These are phyloP conservation scores for Friedmanniomyces simplex DNA, from an alignment of 495 filamentous ascomycete genomes.

Conservation along the genomic window DNA sequence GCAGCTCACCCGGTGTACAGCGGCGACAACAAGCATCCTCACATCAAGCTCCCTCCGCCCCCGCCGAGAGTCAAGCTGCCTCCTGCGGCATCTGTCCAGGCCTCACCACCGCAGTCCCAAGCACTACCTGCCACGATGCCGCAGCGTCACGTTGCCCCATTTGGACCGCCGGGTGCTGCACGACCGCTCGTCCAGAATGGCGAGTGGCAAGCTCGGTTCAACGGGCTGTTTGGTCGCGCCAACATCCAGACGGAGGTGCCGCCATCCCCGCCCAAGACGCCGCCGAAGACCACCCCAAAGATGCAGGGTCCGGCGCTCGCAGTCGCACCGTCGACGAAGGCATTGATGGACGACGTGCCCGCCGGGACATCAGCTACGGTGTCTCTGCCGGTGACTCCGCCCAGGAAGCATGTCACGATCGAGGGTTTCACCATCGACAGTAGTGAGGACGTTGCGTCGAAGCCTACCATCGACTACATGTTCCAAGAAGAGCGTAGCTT, in stretches of 20 bases:
- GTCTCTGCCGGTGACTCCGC: slow-evolving; percentile 22
- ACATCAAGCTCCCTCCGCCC: slow-evolving; percentile 30
- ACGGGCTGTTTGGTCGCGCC: slow-evolving; percentile 19
- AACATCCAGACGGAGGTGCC: slow-evolving; percentile 15
- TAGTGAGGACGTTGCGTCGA: slow-evolving; percentile 24
- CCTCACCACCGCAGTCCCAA: slow-evolving; percentile 4
- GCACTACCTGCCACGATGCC: not conserved
- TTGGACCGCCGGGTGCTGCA: slow-evolving; percentile 10
- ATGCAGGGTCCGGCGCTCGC: slow-evolving; percentile 12
- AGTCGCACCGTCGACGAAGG: slow-evolving; percentile 8
- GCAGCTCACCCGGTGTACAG: slow-evolving; percentile 28
- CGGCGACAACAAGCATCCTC: slow-evolving; percentile 22
- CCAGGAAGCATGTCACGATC: slow-evolving; percentile 11
- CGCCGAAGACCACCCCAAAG: slow-evolving; percentile 3
- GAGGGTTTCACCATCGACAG: slow-evolving; percentile 15
- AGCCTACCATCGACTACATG: slow-evolving; percentile 26
- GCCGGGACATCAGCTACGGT: slow-evolving; percentile 23
- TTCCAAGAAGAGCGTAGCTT: slow-evolving; percentile 32
- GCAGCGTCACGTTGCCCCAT: not conserved
- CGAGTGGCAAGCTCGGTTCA: slow-evolving; percentile 24
- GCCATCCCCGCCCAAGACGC: slow-evolving; percentile 20
- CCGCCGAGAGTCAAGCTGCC: slow-evolving; percentile 29
- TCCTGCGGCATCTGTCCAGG: slow-evolving; percentile 15
- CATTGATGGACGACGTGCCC: slow-evolving; percentile 19
- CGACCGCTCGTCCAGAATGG: slow-evolving; percentile 14